Conservation (phyloP, 1,284 basidiomycete species). For the Hemileia vastatrix region DNA sequence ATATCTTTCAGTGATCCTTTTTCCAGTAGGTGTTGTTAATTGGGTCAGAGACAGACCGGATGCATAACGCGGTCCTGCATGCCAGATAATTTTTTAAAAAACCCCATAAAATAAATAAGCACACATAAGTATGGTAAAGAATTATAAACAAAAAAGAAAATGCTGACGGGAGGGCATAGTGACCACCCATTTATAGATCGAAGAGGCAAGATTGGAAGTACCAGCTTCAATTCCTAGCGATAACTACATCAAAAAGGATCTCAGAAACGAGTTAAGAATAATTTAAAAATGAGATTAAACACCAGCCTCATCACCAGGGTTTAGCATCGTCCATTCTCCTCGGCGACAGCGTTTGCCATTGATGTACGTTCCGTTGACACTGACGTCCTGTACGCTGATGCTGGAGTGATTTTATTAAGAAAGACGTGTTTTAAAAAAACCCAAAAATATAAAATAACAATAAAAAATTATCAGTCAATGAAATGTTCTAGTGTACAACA, state of each 20-base stretch:
- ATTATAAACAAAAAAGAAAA: too few relatives aligned
- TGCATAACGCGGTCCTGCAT: too few relatives aligned
- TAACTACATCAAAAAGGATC: neutral
- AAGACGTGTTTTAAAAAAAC: too few relatives aligned
- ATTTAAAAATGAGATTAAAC: neutral
- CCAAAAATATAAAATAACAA: too few relatives aligned
- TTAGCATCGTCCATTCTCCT: neutral
- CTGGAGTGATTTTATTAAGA: too few relatives aligned
- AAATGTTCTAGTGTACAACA: too few relatives aligned
- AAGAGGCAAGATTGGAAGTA: neutral
- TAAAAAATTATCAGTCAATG: too few relatives aligned
- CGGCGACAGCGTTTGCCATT: neutral
- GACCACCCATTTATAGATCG: neutral
- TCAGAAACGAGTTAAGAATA: neutral
- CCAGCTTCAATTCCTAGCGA: neutral
- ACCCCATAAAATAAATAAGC: too few relatives aligned
- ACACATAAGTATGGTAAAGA: too few relatives aligned
- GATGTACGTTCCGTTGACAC: neutral
- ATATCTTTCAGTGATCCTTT: neutral
- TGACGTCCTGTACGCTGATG: neutral
- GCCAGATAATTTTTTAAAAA: too few relatives aligned
- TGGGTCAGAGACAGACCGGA: too few relatives aligned
- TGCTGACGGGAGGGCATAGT: neutral
- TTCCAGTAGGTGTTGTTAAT: neutral
- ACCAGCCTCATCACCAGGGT: neutral